A percentile compares a stretch with the other conserved stretches of the same genome.
Evolutionary conservation across 2,329 filamentous ascomycete genomes (phyloP).

Genomic region (Volutella citrinella): DNA sequence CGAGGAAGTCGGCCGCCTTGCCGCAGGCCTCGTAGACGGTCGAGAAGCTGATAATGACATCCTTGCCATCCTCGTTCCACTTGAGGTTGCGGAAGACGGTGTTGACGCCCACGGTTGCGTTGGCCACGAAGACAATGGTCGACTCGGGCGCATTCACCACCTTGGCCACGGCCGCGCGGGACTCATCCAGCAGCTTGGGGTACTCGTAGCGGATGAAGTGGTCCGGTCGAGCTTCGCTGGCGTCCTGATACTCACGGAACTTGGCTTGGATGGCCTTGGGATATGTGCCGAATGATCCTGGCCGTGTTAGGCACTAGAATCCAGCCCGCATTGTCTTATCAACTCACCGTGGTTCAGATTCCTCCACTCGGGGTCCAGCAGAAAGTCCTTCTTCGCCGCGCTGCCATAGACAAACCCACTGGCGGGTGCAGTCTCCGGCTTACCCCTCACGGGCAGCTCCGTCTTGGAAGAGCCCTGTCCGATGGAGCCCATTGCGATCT

Average conservation of each 20-base stretch:
- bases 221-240: conserved; percentile 68
- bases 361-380: conserved; percentile 63
- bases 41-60: conserved; percentile 75
- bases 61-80: conserved; percentile 67
- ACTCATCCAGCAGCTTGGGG: conserved; percentile 59
- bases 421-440: conserved; percentile 9
- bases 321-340: no score
- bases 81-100: conserved; percentile 73
- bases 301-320: no score
- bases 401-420: conserved; percentile 30
- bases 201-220: conserved; percentile 70
- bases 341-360: conserved; percentile 75
- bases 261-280: conserved; percentile 59
- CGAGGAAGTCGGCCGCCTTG: conserved; percentile 67
- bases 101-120: conserved; percentile 77
- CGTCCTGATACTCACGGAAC: conserved; percentile 63
- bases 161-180: conserved; percentile 64
- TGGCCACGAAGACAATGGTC: conserved; percentile 73
- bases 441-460: conserved; percentile 23
- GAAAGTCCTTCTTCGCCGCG: conserved; percentile 59
- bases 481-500: conserved; percentile 19
- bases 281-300: conserved; percentile 77
- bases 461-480: conserved; percentile 9
- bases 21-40: conserved; percentile 78
- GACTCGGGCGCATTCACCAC: conserved; percentile 64